These are phyloP conservation scores for Phytophthora sojae DNA, from an alignment of 352 stramenopile genomes.

Conservation along the genomic window DNA sequence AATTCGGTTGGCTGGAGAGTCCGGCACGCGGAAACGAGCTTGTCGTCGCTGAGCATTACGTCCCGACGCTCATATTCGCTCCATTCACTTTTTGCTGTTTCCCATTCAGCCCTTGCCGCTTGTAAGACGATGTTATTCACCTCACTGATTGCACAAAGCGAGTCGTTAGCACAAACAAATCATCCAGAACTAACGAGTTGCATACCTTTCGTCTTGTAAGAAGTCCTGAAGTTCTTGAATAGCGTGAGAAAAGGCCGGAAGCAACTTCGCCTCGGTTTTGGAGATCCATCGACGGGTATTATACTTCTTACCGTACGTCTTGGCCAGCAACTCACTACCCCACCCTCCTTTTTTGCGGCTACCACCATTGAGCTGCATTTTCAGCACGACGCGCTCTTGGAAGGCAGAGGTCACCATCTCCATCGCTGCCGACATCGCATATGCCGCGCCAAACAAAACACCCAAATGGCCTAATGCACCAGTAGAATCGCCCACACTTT, in stretches of 20 bases:
- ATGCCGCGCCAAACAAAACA: constrained; percentile 45
- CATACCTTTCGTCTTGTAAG: constrained; percentile 59
- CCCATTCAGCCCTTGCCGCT: constrained; percentile 27
- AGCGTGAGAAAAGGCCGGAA: constrained; percentile 71
- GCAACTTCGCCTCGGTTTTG: constrained; percentile 60
- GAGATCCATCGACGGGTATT: constrained; percentile 68
- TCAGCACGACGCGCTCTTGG: constrained; percentile 70
- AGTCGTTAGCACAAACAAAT: background rate
- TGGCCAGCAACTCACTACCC: constrained; percentile 60
- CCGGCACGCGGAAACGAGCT: constrained; percentile 41
- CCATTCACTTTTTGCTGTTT: constrained; percentile 24
- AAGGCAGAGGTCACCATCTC: constrained; percentile 53
- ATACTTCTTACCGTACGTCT: constrained; percentile 64
- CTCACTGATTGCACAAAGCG: constrained; percentile 14
- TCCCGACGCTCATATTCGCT: constrained; percentile 26
- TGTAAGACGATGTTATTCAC: constrained; percentile 46
- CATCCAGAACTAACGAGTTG: background rate
- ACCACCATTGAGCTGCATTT: constrained; percentile 63
- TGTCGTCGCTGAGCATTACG: constrained; percentile 43
- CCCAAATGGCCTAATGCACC: constrained; percentile 57
- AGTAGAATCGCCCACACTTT: constrained; percentile 36
- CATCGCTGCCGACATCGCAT: constrained; percentile 48
- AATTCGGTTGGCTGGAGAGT: constrained; percentile 39
- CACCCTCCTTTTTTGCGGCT: constrained; percentile 47
- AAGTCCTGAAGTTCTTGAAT: constrained; percentile 73